These are phyloP conservation scores for Calonectria pseudoreteaudii DNA, from an alignment of 2,329 filamentous ascomycete species.

Conservation along the genomic window DNA sequence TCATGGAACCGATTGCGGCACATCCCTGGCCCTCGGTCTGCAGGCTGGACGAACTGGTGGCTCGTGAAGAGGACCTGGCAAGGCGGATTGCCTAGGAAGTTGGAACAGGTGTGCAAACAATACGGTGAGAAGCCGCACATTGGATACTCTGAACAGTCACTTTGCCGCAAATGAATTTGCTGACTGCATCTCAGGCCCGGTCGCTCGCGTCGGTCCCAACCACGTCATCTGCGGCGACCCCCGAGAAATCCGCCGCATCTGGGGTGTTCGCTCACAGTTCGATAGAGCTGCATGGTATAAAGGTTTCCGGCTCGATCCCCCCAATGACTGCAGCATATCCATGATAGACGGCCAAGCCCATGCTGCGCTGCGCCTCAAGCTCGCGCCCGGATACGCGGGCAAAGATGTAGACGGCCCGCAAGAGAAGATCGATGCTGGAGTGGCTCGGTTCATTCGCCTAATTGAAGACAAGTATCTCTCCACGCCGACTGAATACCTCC, in stretches of 20 bases:
- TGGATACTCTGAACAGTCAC: neutral
- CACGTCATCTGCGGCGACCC: conserved; percentile 17
- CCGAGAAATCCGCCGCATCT: conserved; percentile 10
- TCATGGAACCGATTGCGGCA: conserved; percentile 13
- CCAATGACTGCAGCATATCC: conserved; percentile 8
- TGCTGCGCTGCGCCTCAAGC: conserved; percentile 4
- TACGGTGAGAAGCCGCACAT: neutral
- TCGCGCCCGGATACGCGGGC: conserved; percentile 13
- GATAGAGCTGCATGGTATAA: conserved; percentile 12
- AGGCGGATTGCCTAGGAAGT: neutral
- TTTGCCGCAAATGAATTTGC: neutral
- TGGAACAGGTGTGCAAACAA: conserved; percentile 15
- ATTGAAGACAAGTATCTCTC: conserved; percentile 20
- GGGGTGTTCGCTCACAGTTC: conserved; percentile 17
- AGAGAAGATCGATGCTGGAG: conserved; percentile 1
- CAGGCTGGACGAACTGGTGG: conserved; percentile 21
- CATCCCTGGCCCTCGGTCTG: conserved; percentile 9
- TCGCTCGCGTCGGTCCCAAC: conserved; percentile 18
- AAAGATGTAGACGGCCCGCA: conserved; percentile 5
- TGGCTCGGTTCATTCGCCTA: conserved; percentile 2
- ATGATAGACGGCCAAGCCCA: conserved; percentile 5
- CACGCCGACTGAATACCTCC: neutral
- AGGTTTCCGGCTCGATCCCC: conserved; percentile 16
- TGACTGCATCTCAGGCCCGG: neutral
- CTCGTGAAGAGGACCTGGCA: conserved; percentile 11